Evolutionary conservation across 1,139 yeast genomes (phyloP), one percentile per base, ranked within the genome.

Genomic region (Zygosaccharomyces sapae): DNA sequence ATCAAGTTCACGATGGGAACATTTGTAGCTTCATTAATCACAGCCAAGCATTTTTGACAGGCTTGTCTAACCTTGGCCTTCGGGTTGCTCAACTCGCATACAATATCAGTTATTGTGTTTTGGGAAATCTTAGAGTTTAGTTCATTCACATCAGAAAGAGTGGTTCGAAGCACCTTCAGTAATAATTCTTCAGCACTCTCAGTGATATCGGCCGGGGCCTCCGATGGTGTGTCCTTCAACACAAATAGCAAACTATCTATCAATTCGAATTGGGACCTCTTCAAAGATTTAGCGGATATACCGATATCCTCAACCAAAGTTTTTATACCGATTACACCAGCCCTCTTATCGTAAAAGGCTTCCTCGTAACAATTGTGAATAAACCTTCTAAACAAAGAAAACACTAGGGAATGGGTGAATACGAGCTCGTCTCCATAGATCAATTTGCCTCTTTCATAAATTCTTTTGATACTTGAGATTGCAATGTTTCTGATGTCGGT

Each of bases 291-390:
- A 1, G 80, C 71, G 1, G 96, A 86, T 40, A 87, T 77, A 1
- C 72, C 76, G 38, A 87, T 70, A 9, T 22, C 25, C 45, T 79
- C 77, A 36, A 88, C 75, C 70, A 92, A 72, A 1, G 89, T 79
- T 55, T 80, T 76, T 45, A 94, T 72, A 25, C 98, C 98, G 18
- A 86, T 63, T 35, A 92, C 81, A 27, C 97, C 97, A 7, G 97
- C 97, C 18, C 87, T 75, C 58, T 94, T 92, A 33, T 83, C 76
- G 63, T 85, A 86, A 66, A 86, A 90, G 41, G 80, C 83, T 63
- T 88, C 96, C 53, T 86, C 94, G 63, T 86, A 92, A 66, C 98
- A 92, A 49, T 88, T 79, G 62, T 92, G 98, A 41, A 95, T 82
- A 56, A 92, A 84, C 49, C 83, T 82, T 47, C 88, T 84, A 57